Base-by-base conservation (phyloP, 2,329 filamentous ascomycete genomes). In the Canariomyces notabilis region DNA sequence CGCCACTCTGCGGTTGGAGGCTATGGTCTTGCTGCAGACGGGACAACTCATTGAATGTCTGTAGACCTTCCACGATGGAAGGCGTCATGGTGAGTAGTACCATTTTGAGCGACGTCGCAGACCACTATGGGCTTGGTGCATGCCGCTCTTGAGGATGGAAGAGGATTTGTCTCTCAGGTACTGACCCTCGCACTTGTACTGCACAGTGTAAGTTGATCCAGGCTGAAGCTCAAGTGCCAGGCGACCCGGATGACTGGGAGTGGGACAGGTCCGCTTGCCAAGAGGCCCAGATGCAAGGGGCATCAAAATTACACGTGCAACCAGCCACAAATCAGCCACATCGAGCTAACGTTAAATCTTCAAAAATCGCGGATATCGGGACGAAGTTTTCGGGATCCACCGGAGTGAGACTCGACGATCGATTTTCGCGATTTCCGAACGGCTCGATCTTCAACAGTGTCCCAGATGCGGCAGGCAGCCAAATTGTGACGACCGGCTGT, bases 51-150 rank as follows among this genome's bases (percentile, higher is more conserved):
- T 63, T 63, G 12, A 69, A 50, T 48, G 57, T 64, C 14, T 70
- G 57, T 9, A 90, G 60, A 0, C 76, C 83, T 62, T 80, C 79
- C 67, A 83, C 78, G 22, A 87, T 79, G 56, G 77, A 71, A 57
- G 77, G 64, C 4, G 85, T 90, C 73, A 89, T 84, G n/a, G 82
- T 87, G 34, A 93, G 79, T 35, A 86, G 72, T 15, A 90, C 85
- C 87, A 91, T 91, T 52, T 46, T 38, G 34, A 42, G 29, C 32
- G 18, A 22, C 16, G 40, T 26, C 2, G 18, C 37, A 31, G 23
- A 22, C 37, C 32, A 29, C 9, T 5, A 9, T 29, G 26, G 9
- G 26, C 9, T 8, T 29, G 26, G 26, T 9, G n/a, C 4, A 26
- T 6, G 22, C 6, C 11, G 6, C 22, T 26, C 6, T 26, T 26